Evolutionary conservation across 495 filamentous ascomycete species (phyloP).

Genomic region (Podospora anserina): DNA sequence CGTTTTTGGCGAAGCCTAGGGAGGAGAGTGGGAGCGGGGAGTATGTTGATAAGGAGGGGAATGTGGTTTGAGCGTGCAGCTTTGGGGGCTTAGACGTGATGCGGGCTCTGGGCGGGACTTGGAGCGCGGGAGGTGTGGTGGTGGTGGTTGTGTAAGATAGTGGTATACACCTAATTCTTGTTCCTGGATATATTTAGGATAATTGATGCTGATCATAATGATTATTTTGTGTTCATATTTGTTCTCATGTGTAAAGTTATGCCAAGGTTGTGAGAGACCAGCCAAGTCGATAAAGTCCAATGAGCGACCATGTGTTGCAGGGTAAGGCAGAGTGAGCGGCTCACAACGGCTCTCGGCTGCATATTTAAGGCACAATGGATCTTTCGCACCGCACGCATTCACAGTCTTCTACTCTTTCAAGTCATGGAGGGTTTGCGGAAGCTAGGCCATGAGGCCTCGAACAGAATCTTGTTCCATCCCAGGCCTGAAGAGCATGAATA

Average conservation of each 20-base stretch:
- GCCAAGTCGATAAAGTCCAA: background rate
- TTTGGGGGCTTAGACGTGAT: background rate
- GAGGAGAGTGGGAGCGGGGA: background rate
- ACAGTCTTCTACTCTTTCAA: background rate
- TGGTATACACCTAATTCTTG: background rate
- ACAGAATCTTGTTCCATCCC: background rate
- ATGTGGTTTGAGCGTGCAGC: background rate
- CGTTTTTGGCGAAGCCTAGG: constrained; percentile 18
- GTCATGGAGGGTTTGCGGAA: background rate
- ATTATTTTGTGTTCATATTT: background rate
- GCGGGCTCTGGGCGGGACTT: background rate
- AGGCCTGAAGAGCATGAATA: background rate
- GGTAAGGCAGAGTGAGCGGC: background rate
- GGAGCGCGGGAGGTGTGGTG: background rate
- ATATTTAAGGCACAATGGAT: too few species aligned
- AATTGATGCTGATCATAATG: background rate
- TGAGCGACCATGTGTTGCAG: background rate
- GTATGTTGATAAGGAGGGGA: constrained; percentile 12
- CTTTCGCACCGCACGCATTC: background rate
- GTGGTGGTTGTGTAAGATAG: background rate
- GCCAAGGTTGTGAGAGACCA: too few species aligned
- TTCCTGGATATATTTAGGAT: background rate
- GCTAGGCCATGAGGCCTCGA: background rate
- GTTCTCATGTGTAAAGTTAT: background rate
- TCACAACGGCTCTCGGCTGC: background rate